Evolutionary conservation across 306 rosid species (phyloP).

Genomic region (Bauhinia variegata): DNA sequence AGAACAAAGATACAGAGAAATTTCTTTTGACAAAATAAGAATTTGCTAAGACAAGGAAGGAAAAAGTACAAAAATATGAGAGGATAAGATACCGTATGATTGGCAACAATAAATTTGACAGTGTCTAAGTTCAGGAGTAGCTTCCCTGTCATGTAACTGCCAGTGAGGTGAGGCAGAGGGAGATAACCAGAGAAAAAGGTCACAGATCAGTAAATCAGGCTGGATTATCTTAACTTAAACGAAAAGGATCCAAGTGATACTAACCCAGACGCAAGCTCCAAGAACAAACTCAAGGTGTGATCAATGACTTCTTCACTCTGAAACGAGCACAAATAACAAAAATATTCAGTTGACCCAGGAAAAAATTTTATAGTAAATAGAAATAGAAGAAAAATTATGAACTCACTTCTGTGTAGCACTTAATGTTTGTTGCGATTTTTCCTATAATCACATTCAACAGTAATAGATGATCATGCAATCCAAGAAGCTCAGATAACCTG

Average conservation of each 20-base stretch:
- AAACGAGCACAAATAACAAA: conserved; percentile 34
- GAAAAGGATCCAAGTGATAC: conserved; percentile 34
- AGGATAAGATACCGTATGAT: conserved; percentile 76
- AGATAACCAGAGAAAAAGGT: conserved; percentile 1
- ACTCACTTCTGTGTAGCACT: conserved; percentile 49
- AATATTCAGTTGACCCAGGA: conserved; percentile 28
- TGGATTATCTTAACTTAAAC: conserved; percentile 22
- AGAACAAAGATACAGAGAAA: conserved; percentile 20
- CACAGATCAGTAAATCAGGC: conserved; percentile 18
- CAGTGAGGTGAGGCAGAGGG: neutral
- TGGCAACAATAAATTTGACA: conserved; percentile 87
- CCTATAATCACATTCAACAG: conserved; percentile 54
- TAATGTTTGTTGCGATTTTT: conserved; percentile 55
- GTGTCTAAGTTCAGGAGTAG: conserved; percentile 94
- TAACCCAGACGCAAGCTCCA: conserved; percentile 99
- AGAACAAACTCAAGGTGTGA: conserved; percentile 92
- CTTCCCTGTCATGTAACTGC: conserved; percentile 97
- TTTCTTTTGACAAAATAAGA: neutral
- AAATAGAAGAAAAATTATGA: neutral
- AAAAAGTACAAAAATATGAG: neutral
- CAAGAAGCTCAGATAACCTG: conserved; percentile 61
- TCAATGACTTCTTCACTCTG: conserved; percentile 98
- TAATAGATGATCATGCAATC: conserved; percentile 55
- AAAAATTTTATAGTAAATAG: conserved; percentile 10
- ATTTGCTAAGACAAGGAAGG: too few relatives aligned